phyloP scores from a whole-genome alignment of 2,329 filamentous ascomycete species.

The Paramyrothecium roridum region DNA sequence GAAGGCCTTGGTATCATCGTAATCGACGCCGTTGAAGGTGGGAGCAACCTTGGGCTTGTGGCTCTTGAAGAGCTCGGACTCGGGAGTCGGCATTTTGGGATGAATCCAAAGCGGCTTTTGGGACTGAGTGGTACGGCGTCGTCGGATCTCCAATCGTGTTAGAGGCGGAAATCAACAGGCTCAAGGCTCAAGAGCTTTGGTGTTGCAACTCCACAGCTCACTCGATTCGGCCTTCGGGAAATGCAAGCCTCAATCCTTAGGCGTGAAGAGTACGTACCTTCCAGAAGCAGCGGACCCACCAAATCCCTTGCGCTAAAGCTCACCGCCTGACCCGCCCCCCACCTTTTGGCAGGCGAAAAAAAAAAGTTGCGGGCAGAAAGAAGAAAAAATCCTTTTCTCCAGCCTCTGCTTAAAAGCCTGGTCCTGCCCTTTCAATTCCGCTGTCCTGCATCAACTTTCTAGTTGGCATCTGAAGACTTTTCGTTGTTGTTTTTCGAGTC shows the following conservation, averaged over 20 bases:
- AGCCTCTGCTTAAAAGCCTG: slow-evolving; percentile 3
- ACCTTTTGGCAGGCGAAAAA: slow-evolving; percentile 29
- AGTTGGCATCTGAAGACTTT: slow-evolving; percentile 10
- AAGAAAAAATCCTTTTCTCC: slow-evolving; percentile 15
- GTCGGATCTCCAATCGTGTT: neutral
- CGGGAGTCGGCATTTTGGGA: slow-evolving; percentile 70
- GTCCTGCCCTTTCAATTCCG: neutral
- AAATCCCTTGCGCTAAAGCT: slow-evolving; percentile 6
- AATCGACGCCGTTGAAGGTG: slow-evolving; percentile 84
- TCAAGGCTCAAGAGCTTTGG: neutral
- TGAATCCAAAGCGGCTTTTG: slow-evolving; percentile 7
- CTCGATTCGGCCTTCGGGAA: neutral
- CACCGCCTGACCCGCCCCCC: slow-evolving; percentile 32
- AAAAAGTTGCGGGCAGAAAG: slow-evolving; percentile 15
- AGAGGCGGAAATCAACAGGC: neutral
- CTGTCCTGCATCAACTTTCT: slow-evolving; percentile 4
- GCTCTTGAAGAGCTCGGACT: slow-evolving; percentile 77
- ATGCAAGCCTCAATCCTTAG: slow-evolving; percentile 23
- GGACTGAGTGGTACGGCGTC: slow-evolving; percentile 4
- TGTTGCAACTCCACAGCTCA: slow-evolving; percentile 1
- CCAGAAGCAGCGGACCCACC: neutral
- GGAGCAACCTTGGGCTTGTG: slow-evolving; percentile 80
- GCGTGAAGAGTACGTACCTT: slow-evolving; percentile 14
- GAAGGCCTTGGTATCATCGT: slow-evolving; percentile 75
- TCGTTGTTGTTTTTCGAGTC: slow-evolving; percentile 3